A percentile compares a stretch with the other conserved stretches of the same genome.
These are phyloP conservation scores for Cercospora citrullina DNA, from an alignment of 2,329 filamentous ascomycete species.

Conservation along the genomic window DNA sequence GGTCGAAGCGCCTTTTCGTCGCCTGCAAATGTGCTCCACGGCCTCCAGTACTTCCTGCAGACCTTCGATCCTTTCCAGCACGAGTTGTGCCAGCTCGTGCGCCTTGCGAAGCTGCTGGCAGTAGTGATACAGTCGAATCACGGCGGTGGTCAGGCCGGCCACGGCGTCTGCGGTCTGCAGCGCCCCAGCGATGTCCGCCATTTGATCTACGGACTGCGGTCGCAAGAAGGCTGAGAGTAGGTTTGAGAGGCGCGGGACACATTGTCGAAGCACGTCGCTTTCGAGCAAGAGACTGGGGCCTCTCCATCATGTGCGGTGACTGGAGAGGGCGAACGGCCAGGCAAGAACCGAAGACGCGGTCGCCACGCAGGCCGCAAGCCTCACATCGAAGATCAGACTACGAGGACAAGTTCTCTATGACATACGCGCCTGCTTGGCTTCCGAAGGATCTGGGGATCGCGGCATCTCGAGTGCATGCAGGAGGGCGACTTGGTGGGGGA, in stretches of 20 bases:
- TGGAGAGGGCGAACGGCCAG: not conserved
- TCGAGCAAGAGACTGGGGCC: not conserved
- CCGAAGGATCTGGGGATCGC: not conserved
- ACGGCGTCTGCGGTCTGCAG: constrained; percentile 9
- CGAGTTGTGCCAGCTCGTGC: not conserved
- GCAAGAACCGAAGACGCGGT: not conserved
- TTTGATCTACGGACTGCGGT: not conserved
- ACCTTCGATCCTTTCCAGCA: not conserved
- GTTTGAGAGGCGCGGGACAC: not conserved
- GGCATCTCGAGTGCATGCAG: not conserved
- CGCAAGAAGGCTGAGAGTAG: not conserved
- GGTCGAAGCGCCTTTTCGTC: not conserved
- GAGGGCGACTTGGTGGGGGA: not conserved
- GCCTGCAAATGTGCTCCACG: constrained; percentile 1
- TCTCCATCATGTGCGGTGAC: not conserved
- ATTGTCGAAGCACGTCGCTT: not conserved
- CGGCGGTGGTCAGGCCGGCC: constrained; percentile 2
- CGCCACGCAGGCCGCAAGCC: not conserved
- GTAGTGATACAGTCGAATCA: constrained; percentile 1
- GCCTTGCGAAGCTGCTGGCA: constrained; percentile 4
- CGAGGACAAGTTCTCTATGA: not conserved
- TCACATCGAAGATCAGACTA: not conserved
- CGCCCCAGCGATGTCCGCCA: not conserved
- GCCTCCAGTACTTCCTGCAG: not conserved
- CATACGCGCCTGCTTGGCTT: not conserved